Evolutionary conservation across 2,329 filamentous ascomycete genomes (phyloP).

Genomic region (Neospermospora avenae): DNA sequence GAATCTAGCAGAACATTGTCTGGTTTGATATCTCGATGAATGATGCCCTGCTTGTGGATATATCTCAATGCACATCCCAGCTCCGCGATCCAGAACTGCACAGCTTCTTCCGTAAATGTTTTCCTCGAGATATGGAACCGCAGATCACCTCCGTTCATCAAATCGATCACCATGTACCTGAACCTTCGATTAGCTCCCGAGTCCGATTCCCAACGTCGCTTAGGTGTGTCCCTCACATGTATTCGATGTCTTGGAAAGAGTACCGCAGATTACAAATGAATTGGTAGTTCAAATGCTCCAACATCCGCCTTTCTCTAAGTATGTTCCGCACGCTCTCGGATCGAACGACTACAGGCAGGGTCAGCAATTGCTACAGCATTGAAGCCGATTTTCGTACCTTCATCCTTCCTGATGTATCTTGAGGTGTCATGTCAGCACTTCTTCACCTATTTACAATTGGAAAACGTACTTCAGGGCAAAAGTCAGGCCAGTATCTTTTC

Average conservation of each 20-base stretch:
- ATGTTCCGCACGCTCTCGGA: constrained; percentile 98
- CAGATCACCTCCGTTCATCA: constrained; percentile 96
- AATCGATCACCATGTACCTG: constrained; percentile 88
- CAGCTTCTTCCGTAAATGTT: constrained; percentile 94
- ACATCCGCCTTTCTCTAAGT: constrained; percentile 93
- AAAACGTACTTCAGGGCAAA: constrained; percentile 98
- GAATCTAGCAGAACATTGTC: constrained; percentile 87
- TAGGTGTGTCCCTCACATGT: constrained; percentile 73
- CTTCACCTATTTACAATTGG: constrained; percentile 45
- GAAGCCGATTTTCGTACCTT: constrained; percentile 6
- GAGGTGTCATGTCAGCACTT: constrained; percentile 5
- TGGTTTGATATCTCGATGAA: constrained; percentile 88
- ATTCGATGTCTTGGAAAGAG: constrained; percentile 98
- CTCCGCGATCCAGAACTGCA: constrained; percentile 96
- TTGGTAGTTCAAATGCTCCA: constrained; percentile 95
- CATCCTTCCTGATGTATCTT: constrained; percentile 18
- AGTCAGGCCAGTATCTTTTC: constrained; percentile 88
- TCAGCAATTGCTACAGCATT: constrained; percentile 17
- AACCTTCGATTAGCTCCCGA: constrained; percentile 3
- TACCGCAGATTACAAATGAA: constrained; percentile 98
- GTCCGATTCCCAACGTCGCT: neutral
- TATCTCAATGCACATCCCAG: constrained; percentile 88
- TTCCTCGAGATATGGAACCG: constrained; percentile 98
- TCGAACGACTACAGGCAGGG: constrained; percentile 69
- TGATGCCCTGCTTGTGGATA: constrained; percentile 81